Evolutionary conservation across 306 rosid species (phyloP), one percentile per base, ranked within the genome.

Genomic region (Herpetospermum pedunculosum): DNA sequence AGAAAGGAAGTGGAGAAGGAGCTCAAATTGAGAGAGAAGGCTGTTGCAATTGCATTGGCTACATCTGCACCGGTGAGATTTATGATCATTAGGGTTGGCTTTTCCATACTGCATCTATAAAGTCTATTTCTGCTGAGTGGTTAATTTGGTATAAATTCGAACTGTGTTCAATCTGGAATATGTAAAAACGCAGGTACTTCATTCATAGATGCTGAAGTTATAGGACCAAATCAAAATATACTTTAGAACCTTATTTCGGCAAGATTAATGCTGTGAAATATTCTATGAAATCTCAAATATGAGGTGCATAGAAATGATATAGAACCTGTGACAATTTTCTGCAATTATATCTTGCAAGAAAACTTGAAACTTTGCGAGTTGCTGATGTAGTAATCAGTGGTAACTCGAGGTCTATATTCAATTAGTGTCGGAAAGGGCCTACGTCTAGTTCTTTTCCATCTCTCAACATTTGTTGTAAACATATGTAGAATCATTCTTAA

Each of bases 1-100:
- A 88, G 93, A 83, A 95, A 88, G 86, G 99, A 95, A 83, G 84
- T 82, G 67, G 99, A 95, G 85, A 92, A 92, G 80, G 99, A 95
- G 79, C 88, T 90, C 19, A 92, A 83, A 84, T 78, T 82, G 85
- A 92, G 99, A 83, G 99, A 95, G 81, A 97, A 95, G 87, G 86
- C 82, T 52, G 85, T 72, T 59, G 80, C 88, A 41, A 67, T 82
- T 78, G 81, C 92, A 79, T 83, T 95, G 87, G 93, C 92, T 64
- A 80, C 99, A 34, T 81, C 96, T 65, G 74, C 90, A 40, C 79
- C 92, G 72, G 97, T 94, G 80, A 89, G 96, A 79, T 75, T 68
- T 48, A 58, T 55, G 53, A 41, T 65, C 69, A 50, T 73, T 67
- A 8, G 60, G 40, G 64, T 41, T 35, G 62, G 55, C 41, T 71